Conservation (phyloP, 768 basidiomycete species). For the Lyophyllum decastes region DNA sequence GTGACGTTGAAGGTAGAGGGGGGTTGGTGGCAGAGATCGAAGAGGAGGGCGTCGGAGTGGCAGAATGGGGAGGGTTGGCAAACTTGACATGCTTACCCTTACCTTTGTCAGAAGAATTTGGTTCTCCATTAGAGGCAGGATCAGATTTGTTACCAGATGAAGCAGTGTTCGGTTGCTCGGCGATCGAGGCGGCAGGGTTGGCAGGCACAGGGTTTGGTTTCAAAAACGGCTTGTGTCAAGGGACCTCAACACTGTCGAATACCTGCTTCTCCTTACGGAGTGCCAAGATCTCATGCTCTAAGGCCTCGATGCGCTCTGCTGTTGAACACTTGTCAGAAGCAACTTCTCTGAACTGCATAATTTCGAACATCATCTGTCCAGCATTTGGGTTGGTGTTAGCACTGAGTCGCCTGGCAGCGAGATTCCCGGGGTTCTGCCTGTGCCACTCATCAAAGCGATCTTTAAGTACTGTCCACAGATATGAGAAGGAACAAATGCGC, state of each 20-base stretch:
- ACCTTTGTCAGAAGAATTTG: neutral
- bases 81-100: neutral
- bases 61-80: neutral
- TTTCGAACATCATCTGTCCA: neutral
- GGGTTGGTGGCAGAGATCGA: neutral
- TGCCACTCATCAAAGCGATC: constrained; percentile 14
- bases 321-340: neutral
- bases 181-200: neutral
- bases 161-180: neutral
- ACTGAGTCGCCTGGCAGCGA: neutral
- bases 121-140: neutral
- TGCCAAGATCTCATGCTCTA: neutral
- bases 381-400: neutral
- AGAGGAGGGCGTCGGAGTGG: neutral
- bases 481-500: neutral
- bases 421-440: constrained; percentile 7
- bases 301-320: neutral
- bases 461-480: neutral
- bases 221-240: neutral
- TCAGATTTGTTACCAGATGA: neutral
- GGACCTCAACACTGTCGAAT: neutral
- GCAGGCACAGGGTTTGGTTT: neutral
- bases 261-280: neutral
- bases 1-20: neutral
- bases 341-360: neutral